Evolutionary conservation across 345 rosid genomes (phyloP).

Genomic region (Moricandia moricandioides): DNA sequence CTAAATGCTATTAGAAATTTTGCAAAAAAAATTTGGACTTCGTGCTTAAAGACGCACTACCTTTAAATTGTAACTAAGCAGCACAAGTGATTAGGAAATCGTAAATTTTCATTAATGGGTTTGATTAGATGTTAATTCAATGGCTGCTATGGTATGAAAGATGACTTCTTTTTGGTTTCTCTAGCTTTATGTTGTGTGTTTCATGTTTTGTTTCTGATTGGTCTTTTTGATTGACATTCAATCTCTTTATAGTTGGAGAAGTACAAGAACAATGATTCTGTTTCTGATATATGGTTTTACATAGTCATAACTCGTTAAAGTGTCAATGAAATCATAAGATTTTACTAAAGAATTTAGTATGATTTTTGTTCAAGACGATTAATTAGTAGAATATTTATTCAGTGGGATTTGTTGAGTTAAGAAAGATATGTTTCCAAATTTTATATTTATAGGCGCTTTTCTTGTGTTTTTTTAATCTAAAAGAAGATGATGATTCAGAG

Average conservation of each 20-base stretch:
- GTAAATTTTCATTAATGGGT: background rate
- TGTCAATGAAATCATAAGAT: background rate
- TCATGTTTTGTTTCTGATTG: background rate
- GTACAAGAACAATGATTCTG: background rate
- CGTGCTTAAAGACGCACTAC: too few species aligned
- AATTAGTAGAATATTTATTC: background rate
- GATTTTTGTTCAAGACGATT: background rate
- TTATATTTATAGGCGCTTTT: background rate
- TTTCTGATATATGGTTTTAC: background rate
- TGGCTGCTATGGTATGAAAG: background rate
- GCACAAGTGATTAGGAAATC: background rate
- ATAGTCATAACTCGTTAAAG: background rate
- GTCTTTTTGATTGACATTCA: background rate
- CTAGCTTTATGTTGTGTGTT: background rate
- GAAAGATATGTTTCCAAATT: background rate
- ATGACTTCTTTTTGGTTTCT: background rate
- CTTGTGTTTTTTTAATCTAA: background rate
- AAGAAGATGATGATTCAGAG: background rate
- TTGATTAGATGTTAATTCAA: background rate
- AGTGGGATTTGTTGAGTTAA: conserved; percentile 1
- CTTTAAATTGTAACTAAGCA: background rate
- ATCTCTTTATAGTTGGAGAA: background rate
- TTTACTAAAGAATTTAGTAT: background rate
- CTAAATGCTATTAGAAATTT: too few species aligned
- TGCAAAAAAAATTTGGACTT: too few species aligned